Evolutionary conservation across 352 stramenopile genomes (phyloP), one percentile per base, ranked within the genome.

Genomic region (Phytopythium delawarense): DNA sequence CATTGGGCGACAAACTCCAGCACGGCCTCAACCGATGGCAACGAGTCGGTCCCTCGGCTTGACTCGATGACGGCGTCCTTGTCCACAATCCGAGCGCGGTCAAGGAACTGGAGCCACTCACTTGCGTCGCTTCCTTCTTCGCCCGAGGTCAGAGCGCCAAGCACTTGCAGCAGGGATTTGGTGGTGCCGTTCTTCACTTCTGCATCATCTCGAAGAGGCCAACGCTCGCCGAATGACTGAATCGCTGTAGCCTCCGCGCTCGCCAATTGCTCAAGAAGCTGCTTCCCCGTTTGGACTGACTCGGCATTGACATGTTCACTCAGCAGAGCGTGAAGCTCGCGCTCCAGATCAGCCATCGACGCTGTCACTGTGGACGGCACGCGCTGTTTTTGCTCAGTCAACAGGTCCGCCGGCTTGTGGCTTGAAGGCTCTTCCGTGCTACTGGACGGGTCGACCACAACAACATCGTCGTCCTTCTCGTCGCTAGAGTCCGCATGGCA

Each of bases 401-500:
- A 35, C 21, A 25, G 5, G 5, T 34, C 23, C 0, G 16, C 46
- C 4, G 46, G 23, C 46, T 52, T 34, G 4, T 34, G 11, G 46
- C 9, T 52, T 18, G 46, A 52, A 30, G 12, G 16, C 16, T 54
- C 13, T 16, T 39, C 25, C 6, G 15, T 18, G 15, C 4, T 15
- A 23, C 25, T 18, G 18, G 13, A 7, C 18, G 28, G 25, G 7
- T 39, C 28, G 28, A 37, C 7, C 23, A 21, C 16, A 11, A 11
- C 44, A 21, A 28, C 45, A 32, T n/a, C 11, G 15, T 75, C 40
- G 0, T 55, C 64, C 51, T 81, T 75, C 49, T 88, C 76, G 34
- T 91, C 81, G 56, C 78, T 89, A 0, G 75, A 88, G 53, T 82
- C 79, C 1, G 73, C 64, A 35, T 96, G 87, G 34, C 87, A 96